Evolutionary conservation across 2,329 filamentous ascomycete species (phyloP), one percentile per base, ranked within the genome.

Genomic region (Lachnellula subtilissima): DNA sequence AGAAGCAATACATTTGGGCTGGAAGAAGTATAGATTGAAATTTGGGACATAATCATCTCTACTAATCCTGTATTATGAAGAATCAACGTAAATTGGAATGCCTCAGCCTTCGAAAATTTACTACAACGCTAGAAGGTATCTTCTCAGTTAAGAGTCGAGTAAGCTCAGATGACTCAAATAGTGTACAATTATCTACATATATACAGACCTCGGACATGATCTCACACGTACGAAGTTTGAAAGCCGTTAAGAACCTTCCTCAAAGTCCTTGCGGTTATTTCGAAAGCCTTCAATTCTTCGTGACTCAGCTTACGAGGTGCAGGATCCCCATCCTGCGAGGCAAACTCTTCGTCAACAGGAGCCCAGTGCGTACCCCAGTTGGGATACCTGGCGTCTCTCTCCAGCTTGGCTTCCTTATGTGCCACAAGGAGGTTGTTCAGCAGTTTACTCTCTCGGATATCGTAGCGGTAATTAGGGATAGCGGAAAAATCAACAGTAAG

Each of bases 401-500:
- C n/a, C 23, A 15, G 12, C 22, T 48, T 48, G 23, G 23, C 23
- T 28, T 28, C 22, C 23, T 48, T 14, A n/a, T 48, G 22, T 15
- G 14, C n/a, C 42, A 39, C 22, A 17, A 39, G n/a, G 15, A 50
- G 14, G 25, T 52, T 43, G 11, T 51, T 50, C 43, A 62, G 49
- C 37, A 48, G 11, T 32, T 47, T 32, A 23, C 37, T 42, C 14
- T 48, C 47, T 19, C 39, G 12, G 43, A 54, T 36, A 32, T 57
- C 28, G 28, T 54, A 57, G 7, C 51, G 48, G 17, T 48, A 47
- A 39, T 67, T 61, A 4, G 69, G 63, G 14, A 76, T 64, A 17
- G 70, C 70, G 1, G 68, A 67, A 32, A 75, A 65, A 53, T 80
- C 75, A 35, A 76, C 78, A 28, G 67, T 80, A 35, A 91, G 75